Evolutionary conservation across 305 asterid species (phyloP), one percentile per base, ranked within the genome.

Genomic region (Fraxinus angustifolia): DNA sequence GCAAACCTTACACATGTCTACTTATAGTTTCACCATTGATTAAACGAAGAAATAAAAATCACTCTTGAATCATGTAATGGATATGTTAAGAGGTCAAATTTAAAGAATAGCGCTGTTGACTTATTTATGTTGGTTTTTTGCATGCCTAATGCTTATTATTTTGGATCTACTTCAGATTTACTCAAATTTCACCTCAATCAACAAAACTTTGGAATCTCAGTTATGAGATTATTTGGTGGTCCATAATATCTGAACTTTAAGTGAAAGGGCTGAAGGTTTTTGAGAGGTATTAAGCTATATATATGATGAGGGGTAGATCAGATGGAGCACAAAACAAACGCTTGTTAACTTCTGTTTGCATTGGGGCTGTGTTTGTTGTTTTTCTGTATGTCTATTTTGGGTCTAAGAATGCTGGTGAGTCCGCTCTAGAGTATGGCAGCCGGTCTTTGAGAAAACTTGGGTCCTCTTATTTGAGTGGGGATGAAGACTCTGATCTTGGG

Each of bases 351-450:
- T 87, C 88, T 58, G 81, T 94, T 30, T 87, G 88, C 82, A 73
- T 89, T 84, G 89, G 91, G 67, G 87, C 92, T 71, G 78, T 90
- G 65, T 87, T 93, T 86, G 90, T 94, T 82, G 85, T 93, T 83
- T 85, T 88, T 78, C 86, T 94, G 73, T 94, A 90, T 85, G 83
- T 91, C 78, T 93, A 81, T 83, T 90, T 87, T 84, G 94, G 97
- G 84, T 91, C 96, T 30, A 92, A 93, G 86, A 87, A 87, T 80
- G 81, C 87, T 10, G 96, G 97, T 35, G 96, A 92, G 89, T 88
- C 98, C 76, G 97, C 97, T 79, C 80, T 94, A 58, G 94, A 93
- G 89, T 93, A 94, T 79, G 97, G 98, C 35, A 94, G 97, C 89
- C 87, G 93, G 23, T 93, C 98, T 53, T 87, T 94, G 90, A 89